phyloP scores from a whole-genome alignment of 208 protist species.

The Leishmania lainsoni region DNA sequence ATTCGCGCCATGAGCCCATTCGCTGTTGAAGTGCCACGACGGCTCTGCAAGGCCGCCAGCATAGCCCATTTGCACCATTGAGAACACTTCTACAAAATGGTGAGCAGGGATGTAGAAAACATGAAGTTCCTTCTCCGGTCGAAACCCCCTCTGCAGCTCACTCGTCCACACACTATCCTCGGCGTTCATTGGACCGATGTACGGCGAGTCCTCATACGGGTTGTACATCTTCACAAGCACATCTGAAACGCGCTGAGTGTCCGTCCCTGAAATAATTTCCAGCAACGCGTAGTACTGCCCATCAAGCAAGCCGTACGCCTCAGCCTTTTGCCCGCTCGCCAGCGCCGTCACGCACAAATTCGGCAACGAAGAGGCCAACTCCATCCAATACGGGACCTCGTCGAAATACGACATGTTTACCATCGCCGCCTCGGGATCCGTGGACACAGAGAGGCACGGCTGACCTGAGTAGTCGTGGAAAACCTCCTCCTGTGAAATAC shows the following conservation, averaged over 20 bases:
- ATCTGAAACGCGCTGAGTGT: constrained; percentile 20
- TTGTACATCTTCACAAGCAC: constrained; percentile 59
- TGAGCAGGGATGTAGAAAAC: constrained; percentile 43
- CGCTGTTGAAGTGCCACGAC: constrained; percentile 58
- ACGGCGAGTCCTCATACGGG: constrained; percentile 48
- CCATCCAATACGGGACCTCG: constrained; percentile 47
- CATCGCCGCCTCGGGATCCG: constrained; percentile 37
- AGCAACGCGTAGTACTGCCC: constrained; percentile 54
- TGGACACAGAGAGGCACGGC: constrained; percentile 49
- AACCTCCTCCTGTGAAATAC: constrained; percentile 54
- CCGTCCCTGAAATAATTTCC: constrained; percentile 36
- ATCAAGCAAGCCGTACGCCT: constrained; percentile 41
- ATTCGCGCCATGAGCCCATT: constrained; percentile 51
- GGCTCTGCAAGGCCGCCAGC: constrained; percentile 35
- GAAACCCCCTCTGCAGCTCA: constrained; percentile 27
- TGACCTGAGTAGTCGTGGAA: constrained; percentile 71
- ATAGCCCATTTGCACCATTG: constrained; percentile 48
- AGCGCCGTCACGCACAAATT: constrained; percentile 39
- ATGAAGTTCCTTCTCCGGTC: constrained; percentile 32
- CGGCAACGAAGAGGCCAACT: constrained; percentile 26
- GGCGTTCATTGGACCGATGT: constrained; percentile 49
- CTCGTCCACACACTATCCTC: constrained; percentile 48
- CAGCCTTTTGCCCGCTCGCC: constrained; percentile 25
- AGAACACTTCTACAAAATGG: constrained; percentile 34
- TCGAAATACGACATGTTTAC: constrained; percentile 46